These are phyloP conservation scores for Chlamydomonas urium DNA, from an alignment of 139 green algal species.

Conservation along the genomic window DNA sequence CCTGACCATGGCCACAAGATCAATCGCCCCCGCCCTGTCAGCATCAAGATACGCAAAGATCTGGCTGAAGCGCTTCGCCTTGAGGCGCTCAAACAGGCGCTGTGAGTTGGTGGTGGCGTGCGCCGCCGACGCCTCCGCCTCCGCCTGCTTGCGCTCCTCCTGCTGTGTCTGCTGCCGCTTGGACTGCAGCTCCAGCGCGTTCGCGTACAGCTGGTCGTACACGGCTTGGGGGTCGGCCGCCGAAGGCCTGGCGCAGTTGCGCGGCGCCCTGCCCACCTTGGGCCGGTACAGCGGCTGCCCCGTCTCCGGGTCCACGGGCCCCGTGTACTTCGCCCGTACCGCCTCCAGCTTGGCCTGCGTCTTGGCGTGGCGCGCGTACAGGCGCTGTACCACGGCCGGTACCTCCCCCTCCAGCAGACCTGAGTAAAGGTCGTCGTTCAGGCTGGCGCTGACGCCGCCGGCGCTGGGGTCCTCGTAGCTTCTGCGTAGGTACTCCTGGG, in stretches of 20 bases:
- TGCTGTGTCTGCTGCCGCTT: slow-evolving; percentile 19
- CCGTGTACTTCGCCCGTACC: slow-evolving; percentile 30
- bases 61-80: slow-evolving; percentile 67
- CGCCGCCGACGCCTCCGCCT: background rate
- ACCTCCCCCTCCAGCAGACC: too few species aligned
- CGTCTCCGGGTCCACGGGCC: slow-evolving; percentile 56
- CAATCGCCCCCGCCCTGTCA: slow-evolving; percentile 21
- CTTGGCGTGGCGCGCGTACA: slow-evolving; percentile 37
- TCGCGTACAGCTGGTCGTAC: slow-evolving; percentile 64
- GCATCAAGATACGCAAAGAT: slow-evolving; percentile 74
- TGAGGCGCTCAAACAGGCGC: slow-evolving; percentile 57
- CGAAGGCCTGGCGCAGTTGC: background rate
- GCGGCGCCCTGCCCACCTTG: slow-evolving; percentile 28
- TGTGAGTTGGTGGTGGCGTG: slow-evolving; percentile 29
- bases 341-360: slow-evolving; percentile 52
- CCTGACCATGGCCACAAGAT: slow-evolving; percentile 45
- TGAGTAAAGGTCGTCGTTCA: background rate
- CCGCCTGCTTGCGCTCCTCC: slow-evolving; percentile 25
- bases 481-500: slow-evolving; percentile 28
- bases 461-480: slow-evolving; percentile 20
- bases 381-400: slow-evolving; percentile 36
- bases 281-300: slow-evolving; percentile 64
- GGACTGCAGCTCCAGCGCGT: background rate
- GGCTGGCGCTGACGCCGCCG: background rate
- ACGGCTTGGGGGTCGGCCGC: slow-evolving; percentile 48